These are phyloP conservation scores for Setomelanomma holmii DNA, from an alignment of 2,329 filamentous ascomycete genomes.

Conservation along the genomic window DNA sequence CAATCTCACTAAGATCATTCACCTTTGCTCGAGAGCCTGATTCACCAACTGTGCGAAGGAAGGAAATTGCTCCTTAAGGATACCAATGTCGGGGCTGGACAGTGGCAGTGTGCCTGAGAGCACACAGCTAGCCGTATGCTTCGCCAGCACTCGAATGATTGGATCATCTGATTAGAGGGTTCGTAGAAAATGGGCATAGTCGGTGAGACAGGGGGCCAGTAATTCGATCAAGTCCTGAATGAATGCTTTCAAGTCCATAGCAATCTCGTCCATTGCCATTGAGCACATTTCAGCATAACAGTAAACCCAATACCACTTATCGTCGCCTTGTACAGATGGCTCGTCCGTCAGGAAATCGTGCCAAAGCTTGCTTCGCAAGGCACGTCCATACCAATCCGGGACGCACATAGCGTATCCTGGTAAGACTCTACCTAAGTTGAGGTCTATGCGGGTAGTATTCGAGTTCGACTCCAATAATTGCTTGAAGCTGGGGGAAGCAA, in stretches of 20 bases:
- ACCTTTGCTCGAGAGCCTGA: too few species aligned
- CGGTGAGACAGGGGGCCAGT: background rate
- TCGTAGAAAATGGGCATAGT: background rate
- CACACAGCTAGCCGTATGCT: background rate
- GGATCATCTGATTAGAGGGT: background rate
- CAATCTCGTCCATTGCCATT: conserved; percentile 10
- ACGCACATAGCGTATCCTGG: conserved; percentile 13
- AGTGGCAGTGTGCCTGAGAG: background rate
- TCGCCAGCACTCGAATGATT: background rate
- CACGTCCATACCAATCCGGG: conserved; percentile 8
- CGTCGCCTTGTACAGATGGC: conserved; percentile 4
- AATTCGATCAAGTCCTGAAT: conserved; percentile 1
- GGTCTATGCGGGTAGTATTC: background rate
- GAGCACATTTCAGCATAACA: conserved; percentile 10
- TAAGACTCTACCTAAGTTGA: conserved; percentile 6
- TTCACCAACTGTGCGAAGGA: background rate
- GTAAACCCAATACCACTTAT: conserved; percentile 15
- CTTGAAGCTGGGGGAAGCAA: conserved; percentile 3
- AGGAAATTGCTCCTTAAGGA: background rate
- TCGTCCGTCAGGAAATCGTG: conserved; percentile 4
- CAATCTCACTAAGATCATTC: too few species aligned
- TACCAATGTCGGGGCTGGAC: background rate
- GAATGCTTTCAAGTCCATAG: conserved; percentile 2
- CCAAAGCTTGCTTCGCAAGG: conserved; percentile 1
- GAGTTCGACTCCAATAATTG: background rate